Base-by-base conservation (phyloP, 345 rosid species). In the Iberis pinnata region DNA sequence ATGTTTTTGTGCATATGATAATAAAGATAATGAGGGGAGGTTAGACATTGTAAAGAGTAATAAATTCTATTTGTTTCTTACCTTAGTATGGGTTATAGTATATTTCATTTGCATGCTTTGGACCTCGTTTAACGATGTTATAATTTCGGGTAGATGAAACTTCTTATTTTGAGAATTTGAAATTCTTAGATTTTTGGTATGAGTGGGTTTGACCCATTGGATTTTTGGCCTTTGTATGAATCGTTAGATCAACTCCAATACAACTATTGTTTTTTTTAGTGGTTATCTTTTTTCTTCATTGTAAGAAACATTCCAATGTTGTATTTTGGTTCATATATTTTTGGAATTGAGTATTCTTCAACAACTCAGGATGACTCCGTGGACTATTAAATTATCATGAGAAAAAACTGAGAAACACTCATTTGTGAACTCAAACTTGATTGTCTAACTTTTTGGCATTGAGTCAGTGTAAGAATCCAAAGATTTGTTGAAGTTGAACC, bases 21-120 rank as follows among this genome's bases (percentile, higher is more conserved):
- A 19, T 2, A 19, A n/a, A 25, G 15, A 15, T 5, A 4, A 4
- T 47, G n/a, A n/a, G n/a, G n/a, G n/a, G n/a, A n/a, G 14, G 14
- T 25, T 3, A 11, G 15, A 13, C 6, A n/a, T n/a, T n/a, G n/a
- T 24, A 1, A 46, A 0, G 13, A 4, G 8, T 19, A 56, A 27
- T 8, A 3, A 18, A n/a, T n/a, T n/a, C n/a, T n/a, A n/a, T n/a
- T n/a, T n/a, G n/a, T n/a, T n/a, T n/a, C n/a, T n/a, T 31, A 22
- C 85, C 81, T 79, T 81, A 0, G 81, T 78, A 61, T 76, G 76
- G 38, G 78, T 81, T 70, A 77, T 60, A 12, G 54, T 68, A 14
- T 70, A 75, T 26, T 44, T 53, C 19, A 53, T 37, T 15, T 45
- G 71, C 56, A 70, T 72, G 48, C 43, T 57, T 50, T 50, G 76